These are phyloP conservation scores for Fraxinus americana DNA, from an alignment of 257 asterid species.

Conservation along the genomic window DNA sequence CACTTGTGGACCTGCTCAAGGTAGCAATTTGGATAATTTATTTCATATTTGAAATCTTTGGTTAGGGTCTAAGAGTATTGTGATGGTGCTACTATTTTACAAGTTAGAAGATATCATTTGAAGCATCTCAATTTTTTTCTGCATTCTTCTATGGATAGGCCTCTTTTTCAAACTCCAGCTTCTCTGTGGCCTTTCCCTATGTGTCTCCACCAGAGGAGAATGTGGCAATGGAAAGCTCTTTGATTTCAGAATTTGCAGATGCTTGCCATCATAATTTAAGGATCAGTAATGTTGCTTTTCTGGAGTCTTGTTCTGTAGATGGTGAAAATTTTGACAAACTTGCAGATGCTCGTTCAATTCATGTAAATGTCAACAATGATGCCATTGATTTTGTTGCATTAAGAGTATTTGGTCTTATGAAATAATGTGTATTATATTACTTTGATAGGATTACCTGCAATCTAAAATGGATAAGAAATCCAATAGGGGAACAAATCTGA, in stretches of 20 bases:
- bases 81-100: slow-evolving; percentile 7
- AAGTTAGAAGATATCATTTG: neutral
- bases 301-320: slow-evolving; percentile 68
- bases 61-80: slow-evolving; percentile 10
- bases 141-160: slow-evolving; percentile 52
- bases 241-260: slow-evolving; percentile 73
- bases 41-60: slow-evolving; percentile 13
- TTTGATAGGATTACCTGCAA: slow-evolving; percentile 66
- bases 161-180: slow-evolving; percentile 69
- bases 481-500: slow-evolving; percentile 55
- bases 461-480: slow-evolving; percentile 54
- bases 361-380: slow-evolving; percentile 47
- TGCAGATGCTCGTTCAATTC: slow-evolving; percentile 59
- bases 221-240: slow-evolving; percentile 60
- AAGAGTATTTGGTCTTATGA: slow-evolving; percentile 14
- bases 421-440: slow-evolving; percentile 18
- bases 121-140: slow-evolving; percentile 20
- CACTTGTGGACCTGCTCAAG: slow-evolving; percentile 76
- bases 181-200: slow-evolving; percentile 85
- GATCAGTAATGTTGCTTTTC: slow-evolving; percentile 55
- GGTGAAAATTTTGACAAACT: slow-evolving; percentile 64
- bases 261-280: slow-evolving; percentile 60
- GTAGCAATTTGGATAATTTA: slow-evolving; percentile 40
- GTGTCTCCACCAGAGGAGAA: slow-evolving; percentile 63
- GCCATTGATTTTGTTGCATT: slow-evolving; percentile 4